phyloP scores from a whole-genome alignment of 768 basidiomycete species.

The Hygrophorus russula region DNA sequence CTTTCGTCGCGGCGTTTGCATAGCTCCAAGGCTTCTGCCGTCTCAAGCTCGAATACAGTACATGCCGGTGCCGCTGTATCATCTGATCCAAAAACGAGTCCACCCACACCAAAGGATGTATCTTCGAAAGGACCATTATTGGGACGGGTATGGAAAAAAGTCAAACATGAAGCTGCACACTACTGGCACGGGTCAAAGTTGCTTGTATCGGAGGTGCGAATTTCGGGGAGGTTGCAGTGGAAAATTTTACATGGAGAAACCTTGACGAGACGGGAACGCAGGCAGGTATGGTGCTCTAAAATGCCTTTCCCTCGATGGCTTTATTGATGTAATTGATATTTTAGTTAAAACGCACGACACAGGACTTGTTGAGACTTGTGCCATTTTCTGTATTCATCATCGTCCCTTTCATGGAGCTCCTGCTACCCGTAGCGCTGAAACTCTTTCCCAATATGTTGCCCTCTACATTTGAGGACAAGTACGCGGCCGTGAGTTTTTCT shows the following conservation, averaged over 20 bases:
- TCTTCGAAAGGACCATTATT: constrained; percentile 29
- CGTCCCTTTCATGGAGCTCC: constrained; percentile 97
- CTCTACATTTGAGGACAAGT: constrained; percentile 97
- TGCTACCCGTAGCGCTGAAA: constrained; percentile 92
- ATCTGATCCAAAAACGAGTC: constrained; percentile 34
- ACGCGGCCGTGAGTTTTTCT: constrained; percentile 53
- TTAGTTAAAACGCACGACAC: constrained; percentile 86
- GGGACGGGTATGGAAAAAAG: constrained; percentile 75
- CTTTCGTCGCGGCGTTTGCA: constrained; percentile 19
- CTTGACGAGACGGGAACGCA: constrained; percentile 84
- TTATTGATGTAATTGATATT: constrained; percentile 6
- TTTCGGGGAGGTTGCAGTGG: constrained; percentile 79
- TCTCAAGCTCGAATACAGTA: constrained; percentile 9
- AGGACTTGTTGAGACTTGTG: constrained; percentile 84
- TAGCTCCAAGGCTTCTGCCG: constrained; percentile 21
- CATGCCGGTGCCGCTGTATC: constrained; percentile 16
- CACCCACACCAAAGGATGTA: constrained; percentile 31
- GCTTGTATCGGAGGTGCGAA: constrained; percentile 87
- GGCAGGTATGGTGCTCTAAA: constrained; percentile 51
- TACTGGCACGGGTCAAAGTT: constrained; percentile 97
- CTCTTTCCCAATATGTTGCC: constrained; percentile 99
- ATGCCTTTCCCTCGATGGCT: background rate
- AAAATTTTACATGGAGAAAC: constrained; percentile 87
- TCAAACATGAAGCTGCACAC: constrained; percentile 92
- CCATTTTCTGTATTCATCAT: constrained; percentile 93